Base-by-base conservation (phyloP, 2,329 filamentous ascomycete genomes). In the Blastomyces parvus region DNA sequence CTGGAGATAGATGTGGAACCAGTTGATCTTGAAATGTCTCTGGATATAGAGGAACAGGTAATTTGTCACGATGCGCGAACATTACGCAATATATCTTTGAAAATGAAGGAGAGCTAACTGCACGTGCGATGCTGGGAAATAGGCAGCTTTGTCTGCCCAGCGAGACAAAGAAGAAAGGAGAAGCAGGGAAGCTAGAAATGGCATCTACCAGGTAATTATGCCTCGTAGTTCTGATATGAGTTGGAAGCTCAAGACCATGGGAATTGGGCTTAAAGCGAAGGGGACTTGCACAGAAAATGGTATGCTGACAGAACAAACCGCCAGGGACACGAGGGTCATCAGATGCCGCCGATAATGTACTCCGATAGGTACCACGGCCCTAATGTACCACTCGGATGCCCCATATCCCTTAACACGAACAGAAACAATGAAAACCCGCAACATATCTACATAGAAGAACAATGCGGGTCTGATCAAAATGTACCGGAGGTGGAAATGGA, bases 21-120 rank as follows among this genome's bases (percentile, higher is more conserved):
- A 56, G 38, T 66, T 19, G 64, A 64, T 30, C 64, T 63, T 33
- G 64, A 66, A 53, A 66, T 66, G 64, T 58, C 64, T 14, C 46
- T 66, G 42, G 62, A 66, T 65, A 59, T 65, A 42, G 64, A 65
- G 40, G 62, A 62, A 56, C 62, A 65, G 50, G 62, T 65, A 64
- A 6, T 30, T 61, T 30, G 13, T 36, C 52, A 17, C 30, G 42
- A 36, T 22, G 8, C 8, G 27, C 36, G 19, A 25, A 58, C 27
- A 4, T n/a, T 27, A 42, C n/a, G 14, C 22, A n/a, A 27, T 42
- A 8, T 42, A 1, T 42, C n/a, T 17, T 57, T 40, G 8, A 42
- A 17, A 40, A 13, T n/a, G 14, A 11, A 8, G n/a, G n/a, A 42
- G 25, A 3, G 33, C 46, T 61, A 46, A 52, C 30, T 40, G 14